Evolutionary conservation across 1,284 basidiomycete genomes (phyloP).

Genomic region (Phylloporus sp.): DNA sequence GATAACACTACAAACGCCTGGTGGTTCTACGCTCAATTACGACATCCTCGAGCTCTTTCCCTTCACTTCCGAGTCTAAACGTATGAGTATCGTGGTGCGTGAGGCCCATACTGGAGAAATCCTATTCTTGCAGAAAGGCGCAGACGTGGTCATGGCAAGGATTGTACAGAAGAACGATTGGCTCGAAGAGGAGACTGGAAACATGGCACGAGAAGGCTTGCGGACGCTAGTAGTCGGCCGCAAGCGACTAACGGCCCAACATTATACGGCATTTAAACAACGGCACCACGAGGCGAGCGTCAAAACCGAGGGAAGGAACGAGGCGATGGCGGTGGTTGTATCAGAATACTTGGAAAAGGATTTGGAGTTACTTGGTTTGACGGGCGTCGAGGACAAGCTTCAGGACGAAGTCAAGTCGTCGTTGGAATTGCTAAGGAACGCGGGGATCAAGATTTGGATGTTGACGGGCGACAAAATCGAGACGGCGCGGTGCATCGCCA

Average conservation of each 20-base stretch:
- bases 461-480: conserved; percentile 99
- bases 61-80: conserved; percentile 97
- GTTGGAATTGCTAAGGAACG: conserved; percentile 91
- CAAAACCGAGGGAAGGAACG: conserved; percentile 77
- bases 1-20: conserved; percentile 79
- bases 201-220: conserved; percentile 97
- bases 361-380: conserved; percentile 90
- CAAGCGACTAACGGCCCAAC: conserved; percentile 72
- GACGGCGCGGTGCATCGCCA: conserved; percentile 97
- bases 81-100: conserved; percentile 97
- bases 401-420: conserved; percentile 97
- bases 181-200: conserved; percentile 98
- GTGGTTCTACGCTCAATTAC: conserved; percentile 67
- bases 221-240: conserved; percentile 93
- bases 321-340: conserved; percentile 80
- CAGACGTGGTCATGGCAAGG: conserved; percentile 94
- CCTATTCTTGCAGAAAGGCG: conserved; percentile 95
- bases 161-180: conserved; percentile 98
- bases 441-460: conserved; percentile 99
- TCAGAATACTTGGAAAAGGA: conserved; percentile 84
- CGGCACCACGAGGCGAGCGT: conserved; percentile 82
- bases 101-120: conserved; percentile 79
- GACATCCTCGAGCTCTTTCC: conserved; percentile 96
- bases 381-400: conserved; percentile 98
- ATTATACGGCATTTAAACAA: conserved; percentile 77